These are phyloP conservation scores for Quercus suber DNA, from an alignment of 306 rosid genomes.

Conservation along the genomic window DNA sequence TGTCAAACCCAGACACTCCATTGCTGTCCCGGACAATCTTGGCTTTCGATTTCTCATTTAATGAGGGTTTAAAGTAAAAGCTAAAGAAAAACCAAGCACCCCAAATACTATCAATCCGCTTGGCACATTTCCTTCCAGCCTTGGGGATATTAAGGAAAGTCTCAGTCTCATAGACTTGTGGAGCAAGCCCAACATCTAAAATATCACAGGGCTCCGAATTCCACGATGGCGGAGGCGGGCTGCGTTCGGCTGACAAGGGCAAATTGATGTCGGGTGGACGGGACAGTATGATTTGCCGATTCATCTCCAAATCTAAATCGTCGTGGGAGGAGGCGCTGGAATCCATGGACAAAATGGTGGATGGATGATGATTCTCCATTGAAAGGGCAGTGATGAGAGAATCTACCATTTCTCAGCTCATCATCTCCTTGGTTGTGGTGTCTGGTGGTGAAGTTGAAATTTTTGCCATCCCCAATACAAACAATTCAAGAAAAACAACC, in stretches of 20 bases:
- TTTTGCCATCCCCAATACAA: constrained; percentile 43
- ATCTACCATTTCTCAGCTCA: constrained; percentile 70
- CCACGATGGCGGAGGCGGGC: constrained; percentile 74
- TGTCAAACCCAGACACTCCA: constrained; percentile 71
- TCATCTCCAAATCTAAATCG: constrained; percentile 86
- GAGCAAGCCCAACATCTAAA: constrained; percentile 75
- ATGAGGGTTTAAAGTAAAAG: constrained; percentile 79
- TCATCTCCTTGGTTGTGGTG: constrained; percentile 39
- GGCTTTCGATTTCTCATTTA: constrained; percentile 77
- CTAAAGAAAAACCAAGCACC: constrained; percentile 98
- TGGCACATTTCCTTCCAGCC: constrained; percentile 72
- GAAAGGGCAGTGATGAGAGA: constrained; percentile 62
- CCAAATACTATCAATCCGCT: constrained; percentile 87
- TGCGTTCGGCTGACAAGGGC: constrained; percentile 79
- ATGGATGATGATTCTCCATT: constrained; percentile 89
- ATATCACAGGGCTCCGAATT: constrained; percentile 68
- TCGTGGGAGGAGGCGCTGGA: constrained; percentile 91
- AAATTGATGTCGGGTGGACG: constrained; percentile 83
- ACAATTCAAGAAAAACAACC: constrained; percentile 59
- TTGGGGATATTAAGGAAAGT: constrained; percentile 61
- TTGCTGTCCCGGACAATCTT: constrained; percentile 67
- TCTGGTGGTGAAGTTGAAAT: constrained; percentile 54
- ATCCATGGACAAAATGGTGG: constrained; percentile 88
- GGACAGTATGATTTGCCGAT: constrained; percentile 64
- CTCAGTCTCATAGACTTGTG: constrained; percentile 79